Conservation (phyloP, 164 flowering plant genomes). For the Annona squamosa region DNA sequence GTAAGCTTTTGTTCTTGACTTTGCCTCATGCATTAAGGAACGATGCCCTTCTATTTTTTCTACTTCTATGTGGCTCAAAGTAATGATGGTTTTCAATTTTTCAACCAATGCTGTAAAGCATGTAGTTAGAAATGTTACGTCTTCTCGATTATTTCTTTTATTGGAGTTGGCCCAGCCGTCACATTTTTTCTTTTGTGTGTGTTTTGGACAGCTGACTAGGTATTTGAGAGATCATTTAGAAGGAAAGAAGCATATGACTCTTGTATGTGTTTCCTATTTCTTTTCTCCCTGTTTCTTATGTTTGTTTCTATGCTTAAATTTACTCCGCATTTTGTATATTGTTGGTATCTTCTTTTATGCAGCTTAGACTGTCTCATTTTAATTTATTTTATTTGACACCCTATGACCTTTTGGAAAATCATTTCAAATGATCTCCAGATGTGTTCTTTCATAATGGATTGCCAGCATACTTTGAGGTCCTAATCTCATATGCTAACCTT, state of each 20-base stretch:
- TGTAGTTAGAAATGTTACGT: background rate
- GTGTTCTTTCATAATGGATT: background rate
- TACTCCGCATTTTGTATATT: too few species aligned
- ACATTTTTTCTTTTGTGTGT: background rate
- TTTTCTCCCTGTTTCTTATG: background rate
- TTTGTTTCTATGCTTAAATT: background rate
- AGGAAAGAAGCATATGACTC: constrained; percentile 81
- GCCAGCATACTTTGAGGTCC: background rate
- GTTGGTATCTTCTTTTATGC: background rate
- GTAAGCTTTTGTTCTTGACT: constrained; percentile 26
- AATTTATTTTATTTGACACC: background rate
- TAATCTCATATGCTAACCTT: background rate
- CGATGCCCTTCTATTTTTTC: background rate
- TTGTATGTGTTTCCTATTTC: constrained; percentile 39
- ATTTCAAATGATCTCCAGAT: background rate
- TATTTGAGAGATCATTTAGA: constrained; percentile 79
- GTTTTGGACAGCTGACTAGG: constrained; percentile 57
- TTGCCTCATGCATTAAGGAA: background rate
- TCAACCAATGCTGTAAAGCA: background rate
- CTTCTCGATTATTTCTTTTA: background rate
- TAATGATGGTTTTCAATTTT: background rate
- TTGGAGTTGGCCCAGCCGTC: background rate
- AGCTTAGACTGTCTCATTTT: background rate
- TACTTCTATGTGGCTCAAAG: background rate
- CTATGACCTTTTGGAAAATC: background rate